Conservation (phyloP, 2,329 filamentous ascomycete species). For the Penicillium sp. region DNA sequence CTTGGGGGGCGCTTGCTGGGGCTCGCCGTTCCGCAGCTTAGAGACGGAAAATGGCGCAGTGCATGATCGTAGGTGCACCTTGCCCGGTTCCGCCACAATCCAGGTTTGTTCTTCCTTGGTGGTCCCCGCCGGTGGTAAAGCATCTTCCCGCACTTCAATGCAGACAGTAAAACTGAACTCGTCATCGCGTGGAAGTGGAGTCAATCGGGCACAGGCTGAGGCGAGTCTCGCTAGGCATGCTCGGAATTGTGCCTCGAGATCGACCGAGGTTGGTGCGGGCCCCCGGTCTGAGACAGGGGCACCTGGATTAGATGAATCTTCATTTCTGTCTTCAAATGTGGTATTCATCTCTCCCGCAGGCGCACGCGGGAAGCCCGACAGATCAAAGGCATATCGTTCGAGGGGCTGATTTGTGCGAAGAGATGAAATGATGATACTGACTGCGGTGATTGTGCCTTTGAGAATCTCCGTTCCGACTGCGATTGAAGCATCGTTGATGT, state of each 20-base stretch:
- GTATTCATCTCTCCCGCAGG: constrained; percentile 48
- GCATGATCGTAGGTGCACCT: constrained; percentile 39
- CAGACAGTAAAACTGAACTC: constrained; percentile 51
- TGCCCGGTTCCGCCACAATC: constrained; percentile 57
- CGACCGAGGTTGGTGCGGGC: constrained; percentile 33
- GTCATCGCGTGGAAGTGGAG: constrained; percentile 44
- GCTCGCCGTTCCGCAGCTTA: constrained; percentile 36
- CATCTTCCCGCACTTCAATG: constrained; percentile 48
- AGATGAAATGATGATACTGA: constrained; percentile 57
- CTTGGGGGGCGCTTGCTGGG: constrained; percentile 33
- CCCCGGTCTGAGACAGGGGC: constrained; percentile 27
- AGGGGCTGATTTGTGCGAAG: constrained; percentile 51
- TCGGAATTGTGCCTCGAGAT: constrained; percentile 51
- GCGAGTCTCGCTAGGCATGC: constrained; percentile 46
- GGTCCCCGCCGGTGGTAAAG: constrained; percentile 46
- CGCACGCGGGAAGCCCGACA: constrained; percentile 55
- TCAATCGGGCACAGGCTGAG: constrained; percentile 43
- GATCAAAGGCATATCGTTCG: constrained; percentile 60
- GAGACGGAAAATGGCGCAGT: constrained; percentile 42
- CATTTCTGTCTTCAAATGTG: constrained; percentile 47
- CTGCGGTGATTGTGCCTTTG: constrained; percentile 53
- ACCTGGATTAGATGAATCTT: constrained; percentile 34
- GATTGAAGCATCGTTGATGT: constrained; percentile 76
- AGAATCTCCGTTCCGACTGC: constrained; percentile 70
- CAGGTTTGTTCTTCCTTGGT: constrained; percentile 55